Conservation (phyloP, 2,329 filamentous ascomycete species). For the Gnomoniopsis smithogilvyi region DNA sequence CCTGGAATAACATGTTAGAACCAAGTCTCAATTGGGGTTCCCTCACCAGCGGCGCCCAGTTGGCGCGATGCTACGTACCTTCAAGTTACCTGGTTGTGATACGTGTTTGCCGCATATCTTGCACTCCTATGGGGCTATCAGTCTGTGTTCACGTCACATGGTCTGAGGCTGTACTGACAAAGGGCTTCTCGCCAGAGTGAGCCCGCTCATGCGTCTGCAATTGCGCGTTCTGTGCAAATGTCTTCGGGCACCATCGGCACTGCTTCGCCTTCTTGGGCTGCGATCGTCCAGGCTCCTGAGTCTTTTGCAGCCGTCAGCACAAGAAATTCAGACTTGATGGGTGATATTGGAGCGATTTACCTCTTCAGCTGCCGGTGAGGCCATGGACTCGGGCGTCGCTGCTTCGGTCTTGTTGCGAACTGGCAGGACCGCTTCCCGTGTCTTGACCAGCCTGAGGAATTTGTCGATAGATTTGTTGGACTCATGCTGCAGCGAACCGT, state of each 20-base stretch:
- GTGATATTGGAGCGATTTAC: neutral
- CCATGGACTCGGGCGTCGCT: neutral
- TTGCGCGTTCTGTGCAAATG: constrained; percentile 89
- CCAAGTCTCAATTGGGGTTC: neutral
- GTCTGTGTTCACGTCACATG: neutral
- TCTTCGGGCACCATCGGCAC: constrained; percentile 70
- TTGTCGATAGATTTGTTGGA: constrained; percentile 9
- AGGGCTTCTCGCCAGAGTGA: constrained; percentile 88
- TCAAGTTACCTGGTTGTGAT: constrained; percentile 87
- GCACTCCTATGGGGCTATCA: constrained; percentile 19
- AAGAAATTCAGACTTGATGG: neutral
- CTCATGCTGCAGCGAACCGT: constrained; percentile 11
- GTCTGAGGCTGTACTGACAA: constrained; percentile 54
- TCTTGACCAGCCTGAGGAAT: constrained; percentile 10
- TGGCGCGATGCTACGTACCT: constrained; percentile 57
- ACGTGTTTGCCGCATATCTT: constrained; percentile 71
- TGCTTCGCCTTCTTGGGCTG: constrained; percentile 62
- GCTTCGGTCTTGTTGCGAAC: neutral
- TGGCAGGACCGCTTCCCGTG: neutral
- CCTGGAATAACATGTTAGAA: constrained; percentile 43
- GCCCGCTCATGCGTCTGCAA: constrained; percentile 84
- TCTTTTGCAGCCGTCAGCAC: neutral
- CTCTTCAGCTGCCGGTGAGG: constrained; percentile 2
- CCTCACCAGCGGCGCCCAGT: too few species aligned
- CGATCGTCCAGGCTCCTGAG: constrained; percentile 18